Base-by-base conservation (phyloP, 352 stramenopile genomes). In the Globisporangium nagaii region DNA sequence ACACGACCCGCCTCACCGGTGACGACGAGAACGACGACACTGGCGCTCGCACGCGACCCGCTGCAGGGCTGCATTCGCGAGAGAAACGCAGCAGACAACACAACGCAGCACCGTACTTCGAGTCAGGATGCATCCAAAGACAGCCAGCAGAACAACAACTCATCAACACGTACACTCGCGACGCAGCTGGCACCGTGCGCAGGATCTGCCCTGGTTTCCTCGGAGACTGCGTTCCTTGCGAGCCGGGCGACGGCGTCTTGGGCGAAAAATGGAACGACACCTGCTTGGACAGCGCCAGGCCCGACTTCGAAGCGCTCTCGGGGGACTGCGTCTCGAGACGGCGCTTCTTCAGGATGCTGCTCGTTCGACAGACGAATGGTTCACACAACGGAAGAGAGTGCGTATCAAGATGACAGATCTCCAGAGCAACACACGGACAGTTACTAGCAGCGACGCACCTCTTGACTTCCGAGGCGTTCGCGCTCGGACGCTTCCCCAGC, bases 301-400 rank as follows among this genome's bases (percentile, higher is more conserved):
- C 19, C 20, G n/a, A n/a, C n/a, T 32, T 58, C 3, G 27, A 42
- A 10, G 48, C 48, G 13, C 25, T 60, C 27, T 35, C 62, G 12
- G 1, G 40, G 1, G 13, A 7, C 28, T 48, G 55, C 37, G 27
- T 53, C 56, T 34, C 65, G 57, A 8, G 65, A 37, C 46, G 73
- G 63, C 47, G 73, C 56, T 87, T 88, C 59, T 90, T 90, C 2
- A 90, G 66, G 47, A 90, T 90, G 58, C 80, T 90, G 36, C 4
- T 13, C 4, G 2, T 2, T 24, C 10, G 12, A 13, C 11, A 53
- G 49, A 22, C 20, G 46, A 40, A 49, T 20, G 19, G 45, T n/a
- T 17, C 35, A 19, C 66, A 35, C 25, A 62, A 74, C 12, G 53
- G 42, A 56, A 47, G 45, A n/a, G 41, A 60, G 34, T 30, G 27